Conservation (phyloP, 108 stramenopile species). For the Thalassiosira profunda region DNA sequence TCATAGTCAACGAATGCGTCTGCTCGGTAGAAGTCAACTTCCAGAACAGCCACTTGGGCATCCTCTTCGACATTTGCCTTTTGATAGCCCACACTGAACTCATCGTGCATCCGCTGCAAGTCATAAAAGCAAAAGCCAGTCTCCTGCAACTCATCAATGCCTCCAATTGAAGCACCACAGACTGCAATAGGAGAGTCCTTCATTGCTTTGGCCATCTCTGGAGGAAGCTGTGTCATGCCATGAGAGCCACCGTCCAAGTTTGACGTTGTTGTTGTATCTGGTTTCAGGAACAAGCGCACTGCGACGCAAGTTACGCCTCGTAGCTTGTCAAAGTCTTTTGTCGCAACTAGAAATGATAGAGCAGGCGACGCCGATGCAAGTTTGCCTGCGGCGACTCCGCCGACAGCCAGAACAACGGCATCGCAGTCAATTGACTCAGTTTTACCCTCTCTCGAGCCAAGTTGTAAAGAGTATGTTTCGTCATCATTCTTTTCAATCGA, state of each 20-base stretch:
- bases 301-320: slow-evolving; percentile 90
- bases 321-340: slow-evolving; percentile 60
- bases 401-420: slow-evolving; percentile 82
- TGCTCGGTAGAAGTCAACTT: slow-evolving; percentile 88
- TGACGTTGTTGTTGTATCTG: slow-evolving; percentile 20
- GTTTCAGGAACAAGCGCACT: slow-evolving; percentile 68
- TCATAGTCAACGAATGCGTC: slow-evolving; percentile 61
- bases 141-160: slow-evolving; percentile 64
- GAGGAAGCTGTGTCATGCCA: slow-evolving; percentile 39
- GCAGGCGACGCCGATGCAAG: slow-evolving; percentile 58
- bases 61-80: background rate
- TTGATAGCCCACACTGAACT: slow-evolving; percentile 40
- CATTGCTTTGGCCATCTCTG: slow-evolving; percentile 65
- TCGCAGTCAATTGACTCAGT: slow-evolving; percentile 59
- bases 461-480: slow-evolving; percentile 24
- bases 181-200: slow-evolving; percentile 78
- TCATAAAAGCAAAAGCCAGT: slow-evolving; percentile 91
- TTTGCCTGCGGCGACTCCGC: slow-evolving; percentile 60
- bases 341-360: slow-evolving; percentile 35
- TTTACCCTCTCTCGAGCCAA: too few relatives aligned
- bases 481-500: slow-evolving; percentile 37
- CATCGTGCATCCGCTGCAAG: slow-evolving; percentile 78
- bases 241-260: slow-evolving; percentile 39
- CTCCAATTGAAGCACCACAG: slow-evolving; percentile 73
- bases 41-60: slow-evolving; percentile 55